phyloP scores from a whole-genome alignment of 192 early-diverging fungal species.

The Coemansia sp. region DNA sequence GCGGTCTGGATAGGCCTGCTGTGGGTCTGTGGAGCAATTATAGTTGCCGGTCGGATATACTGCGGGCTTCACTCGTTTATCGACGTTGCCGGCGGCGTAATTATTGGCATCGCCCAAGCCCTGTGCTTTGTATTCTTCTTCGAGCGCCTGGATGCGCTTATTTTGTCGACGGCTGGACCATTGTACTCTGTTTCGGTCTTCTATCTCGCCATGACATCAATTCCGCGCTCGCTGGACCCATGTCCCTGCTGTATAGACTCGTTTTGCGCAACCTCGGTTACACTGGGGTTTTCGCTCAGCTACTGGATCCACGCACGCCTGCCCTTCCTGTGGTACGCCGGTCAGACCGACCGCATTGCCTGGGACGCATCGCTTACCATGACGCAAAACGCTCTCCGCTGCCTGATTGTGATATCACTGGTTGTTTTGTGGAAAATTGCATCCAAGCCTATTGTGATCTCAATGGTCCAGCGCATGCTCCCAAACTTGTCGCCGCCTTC shows the following conservation, averaged over 20 bases:
- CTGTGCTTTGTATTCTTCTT: conserved; percentile 33
- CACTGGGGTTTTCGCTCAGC: conserved; percentile 32
- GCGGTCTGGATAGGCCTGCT: conserved; percentile 48
- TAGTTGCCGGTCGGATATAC: conserved; percentile 75
- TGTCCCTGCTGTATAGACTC: conserved; percentile 55
- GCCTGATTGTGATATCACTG: conserved; percentile 21
- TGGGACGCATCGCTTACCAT: conserved; percentile 42
- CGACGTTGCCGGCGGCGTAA: conserved; percentile 69
- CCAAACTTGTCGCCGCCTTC: not conserved
- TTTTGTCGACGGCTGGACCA: conserved; percentile 37
- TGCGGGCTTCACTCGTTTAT: conserved; percentile 87
- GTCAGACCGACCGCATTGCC: conserved; percentile 27
- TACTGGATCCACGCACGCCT: conserved; percentile 41
- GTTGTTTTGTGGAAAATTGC: conserved; percentile 45
- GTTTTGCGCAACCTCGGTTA: conserved; percentile 44
- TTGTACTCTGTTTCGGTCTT: conserved; percentile 29
- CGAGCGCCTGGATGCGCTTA: conserved; percentile 24
- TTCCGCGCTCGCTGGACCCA: conserved; percentile 44
- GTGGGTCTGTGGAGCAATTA: conserved; percentile 52
- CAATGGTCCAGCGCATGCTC: conserved; percentile 12
- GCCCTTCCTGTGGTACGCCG: conserved; percentile 38
- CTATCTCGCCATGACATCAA: conserved; percentile 19
- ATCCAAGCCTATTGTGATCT: conserved; percentile 29
- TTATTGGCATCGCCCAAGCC: conserved; percentile 63
- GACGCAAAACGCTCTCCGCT: conserved; percentile 32